Base-by-base conservation (phyloP, 2,329 filamentous ascomycete species). In the Fusarium sp. region DNA sequence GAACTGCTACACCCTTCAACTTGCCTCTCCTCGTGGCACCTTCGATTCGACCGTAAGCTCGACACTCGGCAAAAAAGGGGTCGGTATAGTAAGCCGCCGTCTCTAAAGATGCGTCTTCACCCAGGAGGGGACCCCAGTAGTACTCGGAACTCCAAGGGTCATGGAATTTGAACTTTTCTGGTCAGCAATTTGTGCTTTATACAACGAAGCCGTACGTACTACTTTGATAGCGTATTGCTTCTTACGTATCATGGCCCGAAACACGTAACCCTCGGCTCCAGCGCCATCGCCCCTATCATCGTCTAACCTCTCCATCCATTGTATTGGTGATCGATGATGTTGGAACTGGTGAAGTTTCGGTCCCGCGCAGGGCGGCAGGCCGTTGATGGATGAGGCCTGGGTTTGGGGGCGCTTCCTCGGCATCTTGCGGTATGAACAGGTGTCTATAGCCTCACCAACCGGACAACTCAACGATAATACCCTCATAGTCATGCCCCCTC, bases 151-250 rank as follows among this genome's bases (percentile, higher is more conserved):
- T 67, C 59, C 35, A 52, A 1, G 75, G 75, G 24, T 77, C 62
- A 16, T 63, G 71, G 47, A 76, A 76, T 20, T 74, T 77, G 62
- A 76, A 77, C 75, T 74, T 7, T 11, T 7, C 24, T 37, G 54
- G 11, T 63, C 34, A 69, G 62, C 14, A 27, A 34, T 20, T 20
- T 50, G 20, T 11, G 5, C 40, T 22, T 37, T 18, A 24, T 40
- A 6, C 37, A n/a, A 57, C 20, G 34, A 6, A 34, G 24, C 31
- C 47, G 47, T 22, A 35, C 37, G 14, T 67, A 74, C 74, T 5
- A 77, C 70, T 61, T 77, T 77, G 20, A 77, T 65, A 8, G 75
- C 72, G n/a, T 77, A 77, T 27, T 73, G 59, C 6, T 54, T 60
- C 6, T 31, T 38, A 11, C 56, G 54, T 13, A 76, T 75, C 3